Evolutionary conservation across 169 alveolate species (phyloP).

Genomic region (Plasmodium gallinaceum): DNA sequence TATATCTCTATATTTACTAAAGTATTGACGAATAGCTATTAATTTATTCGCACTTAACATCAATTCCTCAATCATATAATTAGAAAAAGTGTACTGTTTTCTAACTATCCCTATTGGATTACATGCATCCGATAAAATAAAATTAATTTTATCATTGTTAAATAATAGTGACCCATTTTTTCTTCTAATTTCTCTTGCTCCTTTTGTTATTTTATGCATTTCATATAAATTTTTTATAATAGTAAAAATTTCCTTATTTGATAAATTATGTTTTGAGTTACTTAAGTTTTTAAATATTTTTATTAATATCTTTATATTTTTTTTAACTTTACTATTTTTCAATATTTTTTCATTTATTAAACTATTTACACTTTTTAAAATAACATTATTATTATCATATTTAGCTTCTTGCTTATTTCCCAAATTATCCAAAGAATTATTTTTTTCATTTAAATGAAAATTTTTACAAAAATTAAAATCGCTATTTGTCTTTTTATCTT

Average conservation of each 20-base stretch:
- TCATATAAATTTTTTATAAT: slow-evolving; percentile 46
- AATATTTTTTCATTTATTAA: slow-evolving; percentile 12
- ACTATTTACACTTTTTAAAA: not conserved
- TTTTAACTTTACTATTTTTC: slow-evolving; percentile 9
- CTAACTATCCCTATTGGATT: slow-evolving; percentile 59
- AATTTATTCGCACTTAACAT: slow-evolving; percentile 97
- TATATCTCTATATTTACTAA: slow-evolving; percentile 56
- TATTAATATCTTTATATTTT: slow-evolving; percentile 10
- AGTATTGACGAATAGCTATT: slow-evolving; percentile 89
- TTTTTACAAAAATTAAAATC: not conserved
- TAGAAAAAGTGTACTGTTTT: slow-evolving; percentile 53
- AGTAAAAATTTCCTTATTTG: slow-evolving; percentile 25
- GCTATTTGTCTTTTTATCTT: not conserved
- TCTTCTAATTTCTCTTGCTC: slow-evolving; percentile 55
- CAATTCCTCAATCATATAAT: slow-evolving; percentile 95
- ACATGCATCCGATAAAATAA: slow-evolving; percentile 32
- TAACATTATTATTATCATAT: too few species aligned
- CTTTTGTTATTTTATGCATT: slow-evolving; percentile 48
- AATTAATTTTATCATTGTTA: slow-evolving; percentile 45
- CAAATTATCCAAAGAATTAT: not conserved
- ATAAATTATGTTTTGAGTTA: slow-evolving; percentile 22
- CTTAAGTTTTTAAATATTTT: slow-evolving; percentile 31
- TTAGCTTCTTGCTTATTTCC: too few species aligned
- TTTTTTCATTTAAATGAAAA: not conserved
- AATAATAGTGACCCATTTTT: slow-evolving; percentile 66